Evolutionary conservation across 202 grass and related monocot genomes (phyloP), one percentile per base, ranked within the genome.

Genomic region (Zoysia matrella): DNA sequence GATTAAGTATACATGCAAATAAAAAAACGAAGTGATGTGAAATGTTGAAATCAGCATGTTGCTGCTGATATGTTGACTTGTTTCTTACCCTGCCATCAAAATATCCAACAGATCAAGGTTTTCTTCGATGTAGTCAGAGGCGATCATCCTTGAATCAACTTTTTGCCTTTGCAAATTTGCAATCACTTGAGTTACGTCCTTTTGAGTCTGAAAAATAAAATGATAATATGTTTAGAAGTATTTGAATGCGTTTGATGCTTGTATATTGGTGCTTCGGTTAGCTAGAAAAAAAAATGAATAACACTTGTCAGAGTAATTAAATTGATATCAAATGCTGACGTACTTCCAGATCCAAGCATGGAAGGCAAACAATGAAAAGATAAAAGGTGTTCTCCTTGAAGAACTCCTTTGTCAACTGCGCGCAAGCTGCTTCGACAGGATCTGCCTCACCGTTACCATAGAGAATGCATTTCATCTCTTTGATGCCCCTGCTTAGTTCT

Each of bases 141-240:
- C 83, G 71, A 86, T 36, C 50, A 89, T 46, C 60, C 62, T 85
- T 58, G 84, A 92, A 52, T 86, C 75, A 5, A 92, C 80, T 36
- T 79, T 85, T 70, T 78, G 90, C 68, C 86, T 89, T 78, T 84
- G 83, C 53, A 92, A 73, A 78, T 89, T 92, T 70, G 86, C 80
- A 40, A 84, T 42, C 60, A 92, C 53, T 81, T 86, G 86, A 81
- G 80, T 78, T 6, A 85, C 86, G 74, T 92, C 86, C 57, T 92
- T 92, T 46, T 83, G 83, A 60, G 80, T 85, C 90, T 89, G 22
- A 22, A 22, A 63, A 63, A 4, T 2, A n/a, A 52, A 52, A 5
- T n/a, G 40, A 51, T 7, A 13, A 47, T 39, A 4, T 39, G 8
- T 63, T 60, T 60, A 18, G 6, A 52, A 11, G 51, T 11, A 52